Base-by-base conservation (phyloP, 2,329 filamentous ascomycete species). In the Diaporthe sp. region DNA sequence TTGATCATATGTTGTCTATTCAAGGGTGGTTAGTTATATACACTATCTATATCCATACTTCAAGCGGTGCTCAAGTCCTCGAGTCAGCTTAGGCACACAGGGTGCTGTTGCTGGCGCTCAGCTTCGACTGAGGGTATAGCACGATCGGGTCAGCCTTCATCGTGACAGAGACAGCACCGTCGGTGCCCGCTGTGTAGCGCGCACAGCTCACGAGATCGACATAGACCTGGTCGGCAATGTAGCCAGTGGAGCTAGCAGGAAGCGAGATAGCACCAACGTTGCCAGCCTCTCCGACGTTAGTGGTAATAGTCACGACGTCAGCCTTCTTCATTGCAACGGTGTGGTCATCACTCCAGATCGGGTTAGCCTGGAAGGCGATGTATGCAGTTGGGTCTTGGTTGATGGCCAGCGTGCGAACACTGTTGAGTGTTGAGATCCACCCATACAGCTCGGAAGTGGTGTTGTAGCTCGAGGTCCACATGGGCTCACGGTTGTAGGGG, bases 401-500 rank as follows among this genome's bases (percentile, higher is more conserved):
- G 76, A 80, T 78, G 71, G 79, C 78, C 61, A 79, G 77, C 39
- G 76, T 78, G 77, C 82, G 82, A 22, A 80, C 75, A 75, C 79
- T 78, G 79, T 82, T 82, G 34, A 82, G 76, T 10, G 75, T 74
- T 12, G 85, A 79, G 25, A 90, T 86, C 55, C 85, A 84, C n/a
- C 80, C 78, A 82, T 91, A 92, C 22, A 91, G 82, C 34, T 87
- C 85, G 6, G 85, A 79, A 4, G 82, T 78, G 1, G 84, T 88
- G 76, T 85, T 79, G 81, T 88, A 92, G 12, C 82, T 83, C 19
- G 87, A 89, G 17, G 87, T 81, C 91, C 91, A 92, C 55, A 90
- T 84, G 17, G 90, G 89, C 80, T 92, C 90, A n/a, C 90, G 88
- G 79, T 89, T 88, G 71, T 85, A 86, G 0, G 86, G 83, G 15